phyloP scores from a whole-genome alignment of 257 asterid species.

The Ilex aquifolium region DNA sequence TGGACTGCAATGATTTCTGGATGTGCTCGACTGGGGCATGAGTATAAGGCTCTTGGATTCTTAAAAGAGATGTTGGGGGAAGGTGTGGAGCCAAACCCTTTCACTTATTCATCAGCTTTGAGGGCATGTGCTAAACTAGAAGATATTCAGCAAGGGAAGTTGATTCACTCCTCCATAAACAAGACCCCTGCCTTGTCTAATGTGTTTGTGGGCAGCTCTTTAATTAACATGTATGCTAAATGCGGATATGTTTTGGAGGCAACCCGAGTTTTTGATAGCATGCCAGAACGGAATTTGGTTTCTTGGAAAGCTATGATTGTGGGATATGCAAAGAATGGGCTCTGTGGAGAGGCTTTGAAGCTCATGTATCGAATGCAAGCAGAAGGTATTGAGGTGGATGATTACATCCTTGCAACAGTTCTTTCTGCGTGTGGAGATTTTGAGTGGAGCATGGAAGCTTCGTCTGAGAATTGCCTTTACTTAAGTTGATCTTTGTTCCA shows the following conservation, averaged over 20 bases:
- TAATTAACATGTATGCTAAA: conserved; percentile 81
- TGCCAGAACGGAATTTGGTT: conserved; percentile 72
- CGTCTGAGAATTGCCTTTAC: conserved; percentile 31
- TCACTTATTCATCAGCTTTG: conserved; percentile 80
- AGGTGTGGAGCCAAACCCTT: conserved; percentile 76
- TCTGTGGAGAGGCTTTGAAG: conserved; percentile 72
- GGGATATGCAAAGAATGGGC: conserved; percentile 71
- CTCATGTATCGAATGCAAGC: conserved; percentile 72
- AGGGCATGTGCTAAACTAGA: conserved; percentile 84
- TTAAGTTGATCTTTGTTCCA: background rate
- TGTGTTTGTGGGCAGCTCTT: conserved; percentile 86
- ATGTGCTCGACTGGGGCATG: conserved; percentile 69
- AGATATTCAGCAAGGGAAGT: conserved; percentile 53
- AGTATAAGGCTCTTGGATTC: conserved; percentile 78
- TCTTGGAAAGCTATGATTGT: conserved; percentile 78
- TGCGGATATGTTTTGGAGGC: conserved; percentile 85
- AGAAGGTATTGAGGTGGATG: conserved; percentile 72
- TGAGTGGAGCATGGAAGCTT: conserved; percentile 31
- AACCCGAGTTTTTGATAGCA: conserved; percentile 58
- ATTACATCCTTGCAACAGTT: conserved; percentile 53
- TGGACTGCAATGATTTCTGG: conserved; percentile 96
- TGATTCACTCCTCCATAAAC: conserved; percentile 66
- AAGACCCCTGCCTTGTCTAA: conserved; percentile 56
- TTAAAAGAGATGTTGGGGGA: conserved; percentile 75
- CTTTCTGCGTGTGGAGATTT: conserved; percentile 66